Evolutionary conservation across 495 filamentous ascomycete species (phyloP), one percentile per base, ranked within the genome.

Genomic region (Penicillium arizonense): DNA sequence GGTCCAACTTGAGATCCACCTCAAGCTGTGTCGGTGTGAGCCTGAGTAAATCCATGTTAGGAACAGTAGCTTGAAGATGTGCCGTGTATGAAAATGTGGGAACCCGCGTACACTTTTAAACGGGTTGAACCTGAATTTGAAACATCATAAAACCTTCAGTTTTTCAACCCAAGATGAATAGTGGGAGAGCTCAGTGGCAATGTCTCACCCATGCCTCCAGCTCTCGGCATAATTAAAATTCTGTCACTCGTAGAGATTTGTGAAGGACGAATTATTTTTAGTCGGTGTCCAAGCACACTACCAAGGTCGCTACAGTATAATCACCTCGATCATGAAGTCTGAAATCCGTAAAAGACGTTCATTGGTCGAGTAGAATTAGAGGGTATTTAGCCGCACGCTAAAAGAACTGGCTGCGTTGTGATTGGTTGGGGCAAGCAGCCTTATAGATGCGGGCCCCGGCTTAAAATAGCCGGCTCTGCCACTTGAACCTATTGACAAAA

Each of bases 391-490:
- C 39, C 39, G 39, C 39, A 42, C 20, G 39, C 39, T 42, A 28
- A 42, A 23, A 10, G 9, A 10, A 13, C 9, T 4, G 2, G 2
- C 5, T 13, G 39, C 39, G 12, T 12, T 20, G 1, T 39, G n/a
- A 39, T 38, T 48, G 34, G 46, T 11, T 21, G 36, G 36, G 5
- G 5, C 6, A 6, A 30, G 8, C 28, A 30, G 28, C 28, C 26
- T 9, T 30, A 10, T 20, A 23, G 4, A 11, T 33, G 47, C 41
- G 47, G 16, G 47, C 12, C 14, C 36, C 36, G 47, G 26, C 36
- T 50, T 50, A 34, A 50, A 50, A 41, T 41, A 50, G 47, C 26
- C 36, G 43, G 36, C n/a, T 39, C 23, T 13, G 35, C 24, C 14
- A 32, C 14, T 44, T 28, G 6, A 30, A 30, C 2, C 28, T 30